Percentiles rank a stretch among this genome's conserved stretches.
Evolutionary conservation across 305 asterid species (phyloP).

Genomic region (Rubia tinctorum): DNA sequence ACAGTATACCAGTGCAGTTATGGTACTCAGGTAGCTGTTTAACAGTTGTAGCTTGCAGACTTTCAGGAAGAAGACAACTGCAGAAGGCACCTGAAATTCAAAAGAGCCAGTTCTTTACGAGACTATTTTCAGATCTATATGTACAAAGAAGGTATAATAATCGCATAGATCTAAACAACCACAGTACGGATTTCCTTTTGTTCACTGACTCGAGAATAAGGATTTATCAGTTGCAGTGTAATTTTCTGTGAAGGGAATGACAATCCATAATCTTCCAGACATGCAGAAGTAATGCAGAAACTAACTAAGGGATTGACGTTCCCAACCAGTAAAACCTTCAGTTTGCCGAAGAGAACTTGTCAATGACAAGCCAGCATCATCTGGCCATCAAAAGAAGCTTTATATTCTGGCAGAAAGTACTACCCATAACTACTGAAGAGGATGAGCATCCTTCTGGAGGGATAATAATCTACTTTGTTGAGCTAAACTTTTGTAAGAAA

Average conservation of each 20-base stretch:
- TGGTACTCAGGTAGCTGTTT: conserved; percentile 51
- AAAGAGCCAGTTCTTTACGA: conserved; percentile 1
- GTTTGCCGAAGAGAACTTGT: not conserved
- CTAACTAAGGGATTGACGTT: not conserved
- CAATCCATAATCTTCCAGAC: not conserved
- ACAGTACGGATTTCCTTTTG: not conserved
- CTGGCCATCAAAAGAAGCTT: not conserved
- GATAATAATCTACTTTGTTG: not conserved
- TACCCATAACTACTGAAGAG: not conserved
- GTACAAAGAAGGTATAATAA: not conserved
- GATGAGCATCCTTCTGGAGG: not conserved
- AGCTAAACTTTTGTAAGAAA: not conserved
- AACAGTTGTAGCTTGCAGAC: conserved; percentile 50
- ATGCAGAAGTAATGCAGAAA: conserved; percentile 6
- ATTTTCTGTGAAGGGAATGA: not conserved
- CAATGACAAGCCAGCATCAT: not conserved
- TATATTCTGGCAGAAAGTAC: not conserved
- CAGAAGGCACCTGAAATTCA: conserved; percentile 46
- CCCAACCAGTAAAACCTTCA: not conserved
- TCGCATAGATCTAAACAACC: not conserved
- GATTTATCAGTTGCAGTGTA: not conserved
- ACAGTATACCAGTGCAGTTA: conserved; percentile 32
- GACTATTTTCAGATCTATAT: not conserved
- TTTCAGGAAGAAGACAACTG: conserved; percentile 56
- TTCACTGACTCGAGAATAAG: not conserved